Evolutionary conservation across 2,329 filamentous ascomycete species (phyloP), one percentile per base, ranked within the genome.

Genomic region (Tolypocladium pustulatum): DNA sequence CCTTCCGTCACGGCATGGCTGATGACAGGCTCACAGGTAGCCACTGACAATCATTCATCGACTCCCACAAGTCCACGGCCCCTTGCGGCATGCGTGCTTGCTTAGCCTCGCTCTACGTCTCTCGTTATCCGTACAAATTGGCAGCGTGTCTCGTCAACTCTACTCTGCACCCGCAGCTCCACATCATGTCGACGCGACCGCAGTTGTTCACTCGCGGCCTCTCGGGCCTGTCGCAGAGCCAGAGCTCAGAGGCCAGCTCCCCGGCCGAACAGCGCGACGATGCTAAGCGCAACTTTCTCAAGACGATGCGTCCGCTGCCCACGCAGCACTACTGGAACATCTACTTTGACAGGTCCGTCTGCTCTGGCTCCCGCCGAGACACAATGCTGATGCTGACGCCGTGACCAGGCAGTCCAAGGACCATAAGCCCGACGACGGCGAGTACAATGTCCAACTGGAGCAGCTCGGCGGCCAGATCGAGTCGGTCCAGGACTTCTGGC

Each of bases 401-500:
- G 27, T 27, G 51, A 20, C 25, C 60, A 78, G 76, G 61, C 76
- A 75, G 59, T 63, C 72, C 64, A 79, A 78, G 64, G 78, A 80
- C 41, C 71, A 73, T 65, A 73, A 75, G 61, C 66, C 71, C 64
- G 69, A 77, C 65, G 72, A 72, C 61, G 71, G 72, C 62, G 71
- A 74, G 63, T 85, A 84, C 72, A 75, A 79, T 59, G 75, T 73
- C 57, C 74, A 82, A 63, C 80, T 87, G 53, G 83, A 87, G 69
- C 79, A 85, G 75, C 79, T 87, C 27, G 82, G 81, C 66, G 74
- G 76, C 55, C 81, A 83, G 73, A 86, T 92, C 72, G 88, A 90
- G 76, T 90, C 88, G 25, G 83, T 91, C 51, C 89, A 91, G 81
- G 90, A 92, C 70, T 92, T 92, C 72, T 91, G 89, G 85, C 83